A percentile compares a stretch with the other conserved stretches of the same genome.
phyloP scores from a whole-genome alignment of 257 asterid species.

The Solanum paucissectum region DNA sequence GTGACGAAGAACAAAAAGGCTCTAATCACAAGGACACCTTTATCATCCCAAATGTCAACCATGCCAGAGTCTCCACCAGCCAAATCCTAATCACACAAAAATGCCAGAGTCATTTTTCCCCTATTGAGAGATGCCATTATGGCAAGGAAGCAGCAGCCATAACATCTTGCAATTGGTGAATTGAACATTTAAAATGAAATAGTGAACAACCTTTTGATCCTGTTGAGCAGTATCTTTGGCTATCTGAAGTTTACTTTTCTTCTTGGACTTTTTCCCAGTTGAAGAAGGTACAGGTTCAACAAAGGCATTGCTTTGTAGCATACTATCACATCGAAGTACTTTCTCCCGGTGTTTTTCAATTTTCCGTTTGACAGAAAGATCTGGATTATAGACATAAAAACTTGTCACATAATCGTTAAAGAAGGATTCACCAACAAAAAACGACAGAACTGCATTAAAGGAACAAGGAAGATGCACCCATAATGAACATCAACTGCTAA shows the following conservation, averaged over 20 bases:
- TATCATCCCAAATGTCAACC: slow-evolving; percentile 58
- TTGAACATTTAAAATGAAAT: background rate
- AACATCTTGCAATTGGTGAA: background rate
- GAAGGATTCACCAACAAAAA: background rate
- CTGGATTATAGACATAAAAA: slow-evolving; percentile 22
- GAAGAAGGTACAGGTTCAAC: slow-evolving; percentile 70
- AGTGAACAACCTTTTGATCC: slow-evolving; percentile 29
- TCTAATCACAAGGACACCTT: slow-evolving; percentile 19
- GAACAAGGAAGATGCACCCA: background rate
- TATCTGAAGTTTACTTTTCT: slow-evolving; percentile 25
- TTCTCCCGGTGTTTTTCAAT: slow-evolving; percentile 75
- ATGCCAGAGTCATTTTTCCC: background rate
- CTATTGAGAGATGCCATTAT: background rate
- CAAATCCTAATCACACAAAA: slow-evolving; percentile 29
- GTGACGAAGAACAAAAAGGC: background rate
- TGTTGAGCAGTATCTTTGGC: slow-evolving; percentile 15
- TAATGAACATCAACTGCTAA: background rate
- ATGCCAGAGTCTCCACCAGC: slow-evolving; percentile 27
- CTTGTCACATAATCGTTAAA: background rate
- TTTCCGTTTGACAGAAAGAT: slow-evolving; percentile 72
- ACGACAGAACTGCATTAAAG: background rate
- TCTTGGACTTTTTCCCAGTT: slow-evolving; percentile 44
- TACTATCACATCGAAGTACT: slow-evolving; percentile 63
- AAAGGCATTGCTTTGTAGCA: slow-evolving; percentile 71
- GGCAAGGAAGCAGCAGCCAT: background rate